Evolutionary conservation across 495 filamentous ascomycete genomes (phyloP), one percentile per base, ranked within the genome.

Genomic region (Hypoxylon perforatum): DNA sequence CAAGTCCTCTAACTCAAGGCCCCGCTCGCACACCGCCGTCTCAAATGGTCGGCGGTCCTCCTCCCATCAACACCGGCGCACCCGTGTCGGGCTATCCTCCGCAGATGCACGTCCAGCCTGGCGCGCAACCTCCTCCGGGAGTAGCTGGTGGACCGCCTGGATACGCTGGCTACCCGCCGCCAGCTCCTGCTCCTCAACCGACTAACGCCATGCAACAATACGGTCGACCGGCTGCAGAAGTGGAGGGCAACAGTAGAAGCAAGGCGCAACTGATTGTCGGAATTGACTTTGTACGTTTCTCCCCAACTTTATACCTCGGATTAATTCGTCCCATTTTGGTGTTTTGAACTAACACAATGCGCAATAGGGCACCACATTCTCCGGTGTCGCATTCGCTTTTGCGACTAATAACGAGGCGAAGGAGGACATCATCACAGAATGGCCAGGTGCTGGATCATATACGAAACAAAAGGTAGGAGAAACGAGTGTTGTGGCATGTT

Each of bases 231-330:
- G 86, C 86, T 53, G 90, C 89, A 35, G 96, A 97, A 76, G 91
- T 97, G 21, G 93, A 97, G 69, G 93, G 91, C 23, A 90, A 87
- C 55, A 92, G 91, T 70, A 85, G 92, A 71, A 91, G 86, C 74
- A 92, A 91, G 76, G 88, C 90, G 18, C 90, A 92, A 81, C 80
- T 92, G 62, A 92, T 92, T 72, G 90, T 92, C 55, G 90, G 90
- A 55, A 92, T 92, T 72, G 90, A 92, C 72, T 92, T 92, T 81
- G 90, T 92, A 79, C 73, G 90, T 82, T 19, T 17, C 14, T 22
- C 46, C 28, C 21, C 1, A 14, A 17, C 4, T 17, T 42, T n/a
- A 5, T 3, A 1, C 3, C n/a, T 15, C 39, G n/a, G 15, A n/a
- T 42, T n/a, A 15, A 42, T 17, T 42, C 39, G 7, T 3, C 7